Conservation (phyloP, 2,329 filamentous ascomycete species). For the Cordyceps tenuipes region DNA sequence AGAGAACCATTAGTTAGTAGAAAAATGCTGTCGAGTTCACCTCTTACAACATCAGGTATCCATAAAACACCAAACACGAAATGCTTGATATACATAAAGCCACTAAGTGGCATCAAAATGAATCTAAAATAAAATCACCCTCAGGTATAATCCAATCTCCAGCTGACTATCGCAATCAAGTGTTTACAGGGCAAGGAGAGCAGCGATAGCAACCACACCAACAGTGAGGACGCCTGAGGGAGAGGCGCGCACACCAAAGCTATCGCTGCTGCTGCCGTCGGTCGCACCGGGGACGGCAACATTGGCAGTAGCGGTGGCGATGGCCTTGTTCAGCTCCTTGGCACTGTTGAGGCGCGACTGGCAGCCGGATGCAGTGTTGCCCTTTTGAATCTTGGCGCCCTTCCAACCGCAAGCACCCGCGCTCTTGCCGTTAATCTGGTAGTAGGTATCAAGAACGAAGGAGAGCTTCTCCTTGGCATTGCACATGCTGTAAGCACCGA, state of each 20-base stretch:
- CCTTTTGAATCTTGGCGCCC: conserved; percentile 51
- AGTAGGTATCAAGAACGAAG: conserved; percentile 38
- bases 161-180: neutral
- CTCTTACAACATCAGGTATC: conserved; percentile 8
- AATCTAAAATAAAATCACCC: conserved; percentile 5
- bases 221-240: conserved; percentile 38
- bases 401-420: conserved; percentile 61
- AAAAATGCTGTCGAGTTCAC: conserved; percentile 8
- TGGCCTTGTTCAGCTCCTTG: conserved; percentile 44
- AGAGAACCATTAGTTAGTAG: neutral
- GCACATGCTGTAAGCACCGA: conserved; percentile 76
- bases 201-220: conserved; percentile 42
- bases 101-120: conserved; percentile 5
- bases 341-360: conserved; percentile 51
- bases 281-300: conserved; percentile 23
- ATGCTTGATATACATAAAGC: conserved; percentile 13
- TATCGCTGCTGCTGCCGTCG: conserved; percentile 20
- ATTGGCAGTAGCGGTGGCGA: conserved; percentile 37
- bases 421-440: conserved; percentile 45
- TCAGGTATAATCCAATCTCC: neutral
- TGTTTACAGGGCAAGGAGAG: conserved; percentile 37
- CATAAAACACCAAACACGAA: conserved; percentile 13
- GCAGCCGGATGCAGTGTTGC: conserved; percentile 46
- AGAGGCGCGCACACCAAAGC: conserved; percentile 28
- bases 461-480: conserved; percentile 59